Evolutionary conservation across 2,329 filamentous ascomycete species (phyloP), one percentile per base, ranked within the genome.

Genomic region (Ascochyta fabae): DNA sequence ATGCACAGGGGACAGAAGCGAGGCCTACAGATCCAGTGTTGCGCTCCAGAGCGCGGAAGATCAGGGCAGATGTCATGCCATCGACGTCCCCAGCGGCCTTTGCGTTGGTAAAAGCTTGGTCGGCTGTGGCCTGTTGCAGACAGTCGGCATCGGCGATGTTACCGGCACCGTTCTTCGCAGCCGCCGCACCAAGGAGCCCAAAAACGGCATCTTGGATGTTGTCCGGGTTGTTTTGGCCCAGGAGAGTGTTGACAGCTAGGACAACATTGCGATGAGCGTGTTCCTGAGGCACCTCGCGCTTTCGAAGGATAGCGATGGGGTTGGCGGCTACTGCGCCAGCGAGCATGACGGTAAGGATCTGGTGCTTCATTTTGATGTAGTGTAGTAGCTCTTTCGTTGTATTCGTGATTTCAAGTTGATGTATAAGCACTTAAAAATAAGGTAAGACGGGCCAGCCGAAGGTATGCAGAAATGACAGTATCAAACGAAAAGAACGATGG

Each of bases 21-120:
- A 79, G 73, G 45, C 86, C 86, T 57, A 88, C 85, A 10, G 68
- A 64, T 45, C 76, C 82, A 24, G 85, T 88, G 76, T 88, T 88
- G 53, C 85, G 81, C 78, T 88, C 86, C 22, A 85, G 71, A 29
- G 80, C 78, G 40, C 80, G 78, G 72, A 78, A 86, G 53, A 84
- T 74, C 56, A 87, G 74, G 3, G 83, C 81, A 47, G 76, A 79
- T 5, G 80, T 80, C 83, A 84, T 83, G 43, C 82, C 83, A 3
- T 79, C 74, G 27, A 85, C 74, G 59, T 86, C 82, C 12, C 75
- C 75, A 22, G 77, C 77, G 0, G 70, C 81, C 69, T 85, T 85
- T 29, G 83, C 83, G 60, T 86, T 86, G 69, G 83, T 85, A 71
- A 86, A 85, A 22, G 84, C 83, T 72, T 84, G 83, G 58, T 86